A percentile compares a stretch with the other conserved stretches of the same genome.
phyloP scores from a whole-genome alignment of 2,329 filamentous ascomycete genomes.

The Trichoderma simmonsii region DNA sequence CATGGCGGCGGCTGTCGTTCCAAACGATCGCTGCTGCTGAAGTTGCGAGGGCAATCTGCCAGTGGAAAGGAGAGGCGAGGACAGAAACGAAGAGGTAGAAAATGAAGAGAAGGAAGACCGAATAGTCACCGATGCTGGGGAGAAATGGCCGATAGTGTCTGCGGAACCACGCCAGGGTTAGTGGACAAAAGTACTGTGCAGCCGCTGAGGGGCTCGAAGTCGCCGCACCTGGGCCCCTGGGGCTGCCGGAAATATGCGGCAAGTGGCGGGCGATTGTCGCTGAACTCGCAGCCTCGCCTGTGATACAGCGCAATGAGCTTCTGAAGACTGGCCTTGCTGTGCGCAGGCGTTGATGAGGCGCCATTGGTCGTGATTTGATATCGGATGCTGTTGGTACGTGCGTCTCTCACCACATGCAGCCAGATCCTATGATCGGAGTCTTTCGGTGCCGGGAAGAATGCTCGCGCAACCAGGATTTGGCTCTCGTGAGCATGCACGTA shows the following conservation, averaged over 20 bases:
- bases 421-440: background rate
- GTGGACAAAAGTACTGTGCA: slow-evolving; percentile 3
- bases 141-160: background rate
- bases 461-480: background rate
- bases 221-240: background rate
- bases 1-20: slow-evolving; percentile 63
- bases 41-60: slow-evolving; percentile 3
- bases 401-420: background rate
- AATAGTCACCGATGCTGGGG: background rate
- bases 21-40: slow-evolving; percentile 34
- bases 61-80: slow-evolving; percentile 3
- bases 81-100: background rate
- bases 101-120: background rate
- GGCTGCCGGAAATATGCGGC: slow-evolving; percentile 14
- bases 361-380: background rate
- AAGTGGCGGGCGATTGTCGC: background rate
- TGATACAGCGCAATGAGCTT: background rate
- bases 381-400: background rate
- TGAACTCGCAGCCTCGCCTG: background rate
- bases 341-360: slow-evolving; percentile 10
- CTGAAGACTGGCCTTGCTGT: background rate
- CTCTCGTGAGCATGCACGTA: background rate
- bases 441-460: background rate
- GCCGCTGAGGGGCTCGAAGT: slow-evolving; percentile 2
- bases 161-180: background rate